Evolutionary conservation across 1,139 yeast genomes (phyloP).

Genomic region (Eremothecium cymbalariae): DNA sequence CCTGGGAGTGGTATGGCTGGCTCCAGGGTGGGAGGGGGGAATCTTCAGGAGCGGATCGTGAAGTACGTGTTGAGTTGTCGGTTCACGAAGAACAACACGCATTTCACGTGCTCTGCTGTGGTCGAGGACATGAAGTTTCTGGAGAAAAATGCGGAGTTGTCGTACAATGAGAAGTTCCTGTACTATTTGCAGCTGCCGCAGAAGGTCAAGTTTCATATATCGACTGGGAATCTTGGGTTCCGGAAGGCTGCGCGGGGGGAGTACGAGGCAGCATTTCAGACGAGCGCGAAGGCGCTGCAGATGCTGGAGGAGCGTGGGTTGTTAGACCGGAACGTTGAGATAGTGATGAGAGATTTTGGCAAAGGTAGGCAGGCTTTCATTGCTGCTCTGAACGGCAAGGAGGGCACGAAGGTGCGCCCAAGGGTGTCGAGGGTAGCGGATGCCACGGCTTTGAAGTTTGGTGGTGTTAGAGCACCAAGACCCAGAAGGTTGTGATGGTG

Average conservation of each 20-base stretch:
- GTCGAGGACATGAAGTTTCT: conserved; percentile 56
- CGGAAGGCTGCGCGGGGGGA: conserved; percentile 78
- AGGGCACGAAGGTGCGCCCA: conserved; percentile 63
- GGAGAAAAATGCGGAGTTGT: conserved; percentile 46
- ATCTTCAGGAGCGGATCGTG: conserved; percentile 19
- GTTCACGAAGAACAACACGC: conserved; percentile 77
- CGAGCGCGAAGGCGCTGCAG: conserved; percentile 64
- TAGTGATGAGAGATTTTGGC: conserved; percentile 74
- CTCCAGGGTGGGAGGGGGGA: conserved; percentile 9
- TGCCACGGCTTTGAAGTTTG: conserved; percentile 74
- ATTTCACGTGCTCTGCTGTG: conserved; percentile 65
- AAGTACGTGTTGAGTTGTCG: conserved; percentile 69
- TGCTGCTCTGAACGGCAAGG: conserved; percentile 81
- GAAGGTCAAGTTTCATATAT: conserved; percentile 55
- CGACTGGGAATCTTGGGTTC: conserved; percentile 70
- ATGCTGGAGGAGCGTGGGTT: conserved; percentile 54
- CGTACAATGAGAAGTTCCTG: conserved; percentile 68
- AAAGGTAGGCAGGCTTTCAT: conserved; percentile 84
- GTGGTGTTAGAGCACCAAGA: conserved; percentile 85
- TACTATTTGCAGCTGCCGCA: conserved; percentile 77
- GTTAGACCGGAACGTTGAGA: conserved; percentile 54
- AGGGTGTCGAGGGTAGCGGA: conserved; percentile 66
- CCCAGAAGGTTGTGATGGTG: conserved; percentile 58
- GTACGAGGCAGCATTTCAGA: conserved; percentile 91
- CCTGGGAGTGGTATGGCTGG: too few relatives aligned